Base-by-base conservation (phyloP, 1,139 yeast species). In the Entelexis paramagnoliae region DNA sequence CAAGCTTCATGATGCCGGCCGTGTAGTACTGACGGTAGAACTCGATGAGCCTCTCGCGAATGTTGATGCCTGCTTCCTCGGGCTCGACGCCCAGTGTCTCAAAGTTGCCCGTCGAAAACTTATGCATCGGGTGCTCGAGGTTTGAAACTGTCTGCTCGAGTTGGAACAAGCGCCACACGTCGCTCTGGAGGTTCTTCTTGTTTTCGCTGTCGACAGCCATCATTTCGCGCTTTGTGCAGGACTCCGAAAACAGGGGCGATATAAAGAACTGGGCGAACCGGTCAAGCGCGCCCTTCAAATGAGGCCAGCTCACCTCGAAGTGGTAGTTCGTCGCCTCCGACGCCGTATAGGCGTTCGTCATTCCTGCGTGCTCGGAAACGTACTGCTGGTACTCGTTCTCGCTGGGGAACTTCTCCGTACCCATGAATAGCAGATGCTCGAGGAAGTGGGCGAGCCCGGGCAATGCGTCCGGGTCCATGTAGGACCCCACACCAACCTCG, bases 391-490 rank as follows among this genome's bases (percentile, higher is more conserved):
- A 91, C 61, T 87, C 97, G 66, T 87, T 88, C 66, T 91, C 98
- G 55, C 76, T 74, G 0, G 98, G 98, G 63, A 83, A 91, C 68
- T 88, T 89, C 60, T 78, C 74, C 4, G 97, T 89, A n/a, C 98
- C 98, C 96, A 91, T 87, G 66, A 91, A 91, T 56, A 91, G 72
- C 59, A 91, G 73, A 68, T 91, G 98, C 69, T 91, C 98, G 68
- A 96, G 88, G 67, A 91, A 91, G 68, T 91, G 98, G 2, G 98
- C 98, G 56, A 91, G 72, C 1, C 98, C 98, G 2, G 89, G 83
- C 30, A 87, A 67, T 29, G 74, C 72, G 49, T 75, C 73, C 17
- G 85, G 86, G 63, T 91, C 97, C 49, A 84, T 78, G 65, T 83
- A 85, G 4, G 96, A 77, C 19, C 98, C 98, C 24, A 88, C 91